These are phyloP conservation scores for Dianthus caryophyllus DNA, from an alignment of 148 eudicot genomes.

Conservation along the genomic window DNA sequence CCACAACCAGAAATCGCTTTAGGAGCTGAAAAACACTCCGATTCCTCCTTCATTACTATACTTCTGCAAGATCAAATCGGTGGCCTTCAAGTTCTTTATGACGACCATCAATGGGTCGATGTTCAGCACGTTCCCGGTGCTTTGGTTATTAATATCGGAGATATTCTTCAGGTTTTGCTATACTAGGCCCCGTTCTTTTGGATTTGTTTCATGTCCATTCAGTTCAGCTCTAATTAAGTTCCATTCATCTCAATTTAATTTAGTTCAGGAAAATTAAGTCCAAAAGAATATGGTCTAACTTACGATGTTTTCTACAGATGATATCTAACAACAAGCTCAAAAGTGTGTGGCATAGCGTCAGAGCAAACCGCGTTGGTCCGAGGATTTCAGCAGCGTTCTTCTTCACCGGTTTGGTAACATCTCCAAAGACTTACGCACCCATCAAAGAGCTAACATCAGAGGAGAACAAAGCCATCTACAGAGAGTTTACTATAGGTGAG, in stretches of 20 bases:
- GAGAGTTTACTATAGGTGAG: conserved; percentile 22
- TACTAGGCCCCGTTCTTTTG: too few species aligned
- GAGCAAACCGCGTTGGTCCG: conserved; percentile 31
- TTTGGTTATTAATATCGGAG: conserved; percentile 39
- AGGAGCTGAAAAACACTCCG: conserved; percentile 14
- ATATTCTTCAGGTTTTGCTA: conserved; percentile 37
- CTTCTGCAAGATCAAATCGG: conserved; percentile 32
- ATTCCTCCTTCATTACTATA: conserved; percentile 16
- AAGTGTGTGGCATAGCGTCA: conserved; percentile 36
- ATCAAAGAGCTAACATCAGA: conserved; percentile 36
- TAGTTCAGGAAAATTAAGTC: too few species aligned
- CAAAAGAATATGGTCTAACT: too few species aligned
- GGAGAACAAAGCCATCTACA: conserved; percentile 31
- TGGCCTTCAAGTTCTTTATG: conserved; percentile 44
- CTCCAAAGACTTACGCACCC: conserved; percentile 32
- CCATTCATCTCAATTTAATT: too few species aligned
- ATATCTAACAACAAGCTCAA: conserved; percentile 32
- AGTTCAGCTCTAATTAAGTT: too few species aligned
- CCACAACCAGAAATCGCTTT: conserved; percentile 21
- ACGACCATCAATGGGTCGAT: conserved; percentile 35
- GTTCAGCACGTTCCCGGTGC: conserved; percentile 30
- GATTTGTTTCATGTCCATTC: too few species aligned
- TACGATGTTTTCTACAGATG: conserved; percentile 17
- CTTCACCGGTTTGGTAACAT: conserved; percentile 6
- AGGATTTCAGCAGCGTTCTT: conserved; percentile 42